Evolutionary conservation across 176 grass and related monocot species (phyloP).

Genomic region (Triticum timopheevii): DNA sequence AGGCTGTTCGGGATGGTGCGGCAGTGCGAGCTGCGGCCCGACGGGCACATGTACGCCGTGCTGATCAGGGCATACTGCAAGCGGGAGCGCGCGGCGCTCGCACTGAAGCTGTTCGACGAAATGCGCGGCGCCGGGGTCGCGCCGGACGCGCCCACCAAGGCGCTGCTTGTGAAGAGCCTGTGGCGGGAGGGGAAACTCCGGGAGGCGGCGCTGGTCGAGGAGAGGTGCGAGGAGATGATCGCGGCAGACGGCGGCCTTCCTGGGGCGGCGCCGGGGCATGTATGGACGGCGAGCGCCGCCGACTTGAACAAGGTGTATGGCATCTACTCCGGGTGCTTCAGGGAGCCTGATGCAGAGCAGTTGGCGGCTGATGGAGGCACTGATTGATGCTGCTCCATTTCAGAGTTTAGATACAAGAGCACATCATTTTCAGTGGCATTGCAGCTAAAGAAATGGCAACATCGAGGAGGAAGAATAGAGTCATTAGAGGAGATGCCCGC

Average conservation of each 20-base stretch:
- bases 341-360: neutral
- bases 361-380: neutral
- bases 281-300: conserved; percentile 64
- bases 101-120: conserved; percentile 73
- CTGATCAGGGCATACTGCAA: conserved; percentile 75
- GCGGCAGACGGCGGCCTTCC: conserved; percentile 22
- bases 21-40: conserved; percentile 65
- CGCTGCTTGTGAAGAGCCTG: conserved; percentile 84
- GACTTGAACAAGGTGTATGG: conserved; percentile 58
- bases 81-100: conserved; percentile 62
- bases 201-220: conserved; percentile 67
- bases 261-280: conserved; percentile 59
- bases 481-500: too few species aligned
- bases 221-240: conserved; percentile 44
- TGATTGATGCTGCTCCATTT: neutral
- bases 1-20: conserved; percentile 72
- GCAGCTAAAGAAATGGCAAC: neutral
- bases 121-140: conserved; percentile 52
- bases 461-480: neutral
- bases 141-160: conserved; percentile 60
- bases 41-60: conserved; percentile 78
- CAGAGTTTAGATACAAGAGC: neutral
- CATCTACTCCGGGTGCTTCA: conserved; percentile 75
- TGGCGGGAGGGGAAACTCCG: conserved; percentile 90
- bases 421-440: neutral